Percentiles rank a stretch among this genome's conserved stretches.
Evolutionary conservation across 345 rosid species (phyloP).

Genomic region (Eutrema heterophyllum): DNA sequence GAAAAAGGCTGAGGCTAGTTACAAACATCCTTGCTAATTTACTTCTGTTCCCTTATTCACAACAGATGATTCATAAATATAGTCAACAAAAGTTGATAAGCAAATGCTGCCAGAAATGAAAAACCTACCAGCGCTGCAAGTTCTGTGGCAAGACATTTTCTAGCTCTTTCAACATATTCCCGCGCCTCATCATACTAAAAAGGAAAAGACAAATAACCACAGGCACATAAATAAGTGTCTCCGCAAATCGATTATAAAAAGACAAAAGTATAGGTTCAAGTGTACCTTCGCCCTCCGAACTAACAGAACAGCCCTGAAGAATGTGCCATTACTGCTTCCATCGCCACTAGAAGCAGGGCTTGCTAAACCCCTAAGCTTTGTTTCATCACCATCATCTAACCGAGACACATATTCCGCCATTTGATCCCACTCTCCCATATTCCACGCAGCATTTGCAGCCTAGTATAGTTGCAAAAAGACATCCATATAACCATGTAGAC

Average conservation of each 20-base stretch:
- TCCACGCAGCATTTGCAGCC: slow-evolving; percentile 99
- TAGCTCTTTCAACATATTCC: slow-evolving; percentile 88
- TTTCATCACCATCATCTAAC: slow-evolving; percentile 94
- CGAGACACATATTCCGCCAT: slow-evolving; percentile 97
- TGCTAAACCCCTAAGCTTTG: slow-evolving; percentile 73
- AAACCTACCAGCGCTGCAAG: slow-evolving; percentile 94
- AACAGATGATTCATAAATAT: background rate
- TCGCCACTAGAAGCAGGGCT: slow-evolving; percentile 85
- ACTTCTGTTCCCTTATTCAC: background rate
- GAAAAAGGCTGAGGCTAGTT: slow-evolving; percentile 3
- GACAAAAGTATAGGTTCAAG: background rate
- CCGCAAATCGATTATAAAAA: background rate
- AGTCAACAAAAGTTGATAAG: background rate
- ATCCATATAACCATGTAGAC: slow-evolving; percentile 7
- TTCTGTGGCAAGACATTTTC: slow-evolving; percentile 96
- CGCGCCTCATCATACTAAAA: slow-evolving; percentile 90
- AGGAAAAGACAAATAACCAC: slow-evolving; percentile 6
- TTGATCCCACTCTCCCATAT: slow-evolving; percentile 99
- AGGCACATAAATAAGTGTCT: slow-evolving; percentile 7
- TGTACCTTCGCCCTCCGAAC: slow-evolving; percentile 78
- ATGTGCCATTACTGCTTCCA: slow-evolving; percentile 95
- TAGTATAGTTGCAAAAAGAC: slow-evolving; percentile 27
- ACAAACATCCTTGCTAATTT: background rate
- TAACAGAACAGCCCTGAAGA: slow-evolving; percentile 87
- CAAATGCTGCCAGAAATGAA: slow-evolving; percentile 14